These are phyloP conservation scores for Fomitopsis betulina DNA, from an alignment of 1,284 basidiomycete species.

Conservation along the genomic window DNA sequence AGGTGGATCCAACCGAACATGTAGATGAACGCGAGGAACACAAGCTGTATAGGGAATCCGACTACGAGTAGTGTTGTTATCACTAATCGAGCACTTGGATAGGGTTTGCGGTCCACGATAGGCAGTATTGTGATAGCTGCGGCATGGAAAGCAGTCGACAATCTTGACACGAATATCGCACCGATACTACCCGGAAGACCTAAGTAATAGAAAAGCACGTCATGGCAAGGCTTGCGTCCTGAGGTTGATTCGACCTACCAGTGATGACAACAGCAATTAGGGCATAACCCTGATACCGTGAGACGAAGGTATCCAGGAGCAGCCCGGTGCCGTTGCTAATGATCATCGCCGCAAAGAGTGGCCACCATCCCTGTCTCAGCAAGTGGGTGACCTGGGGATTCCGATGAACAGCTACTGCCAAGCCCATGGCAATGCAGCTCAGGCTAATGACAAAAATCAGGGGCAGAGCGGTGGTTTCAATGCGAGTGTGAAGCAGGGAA, in stretches of 20 bases:
- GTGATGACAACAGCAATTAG: slow-evolving; percentile 87
- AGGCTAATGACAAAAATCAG: slow-evolving; percentile 53
- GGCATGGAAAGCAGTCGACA: slow-evolving; percentile 83
- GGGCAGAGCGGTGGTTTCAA: slow-evolving; percentile 63
- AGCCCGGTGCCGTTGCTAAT: slow-evolving; percentile 91
- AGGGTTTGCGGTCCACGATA: slow-evolving; percentile 15
- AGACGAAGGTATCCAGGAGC: slow-evolving; percentile 87
- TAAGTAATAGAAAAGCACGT: slow-evolving; percentile 19
- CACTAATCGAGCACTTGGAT: slow-evolving; percentile 49
- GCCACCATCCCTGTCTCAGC: slow-evolving; percentile 83
- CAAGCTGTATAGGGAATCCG: slow-evolving; percentile 71
- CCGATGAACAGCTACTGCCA: slow-evolving; percentile 49
- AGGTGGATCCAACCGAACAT: slow-evolving; percentile 74
- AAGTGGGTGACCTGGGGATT: slow-evolving; percentile 70
- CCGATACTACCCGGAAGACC: slow-evolving; percentile 87
- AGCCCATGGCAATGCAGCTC: slow-evolving; percentile 54
- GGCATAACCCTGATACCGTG: slow-evolving; percentile 83
- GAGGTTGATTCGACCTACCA: slow-evolving; percentile 39
- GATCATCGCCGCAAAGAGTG: slow-evolving; percentile 88
- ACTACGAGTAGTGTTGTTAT: slow-evolving; percentile 68
- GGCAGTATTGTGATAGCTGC: slow-evolving; percentile 30
- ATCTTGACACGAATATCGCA: slow-evolving; percentile 86
- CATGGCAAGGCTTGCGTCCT: background rate
- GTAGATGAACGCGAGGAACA: slow-evolving; percentile 66
- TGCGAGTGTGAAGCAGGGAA: slow-evolving; percentile 59